Evolutionary conservation across 768 basidiomycete species (phyloP).

Genomic region (Panus rudis): DNA sequence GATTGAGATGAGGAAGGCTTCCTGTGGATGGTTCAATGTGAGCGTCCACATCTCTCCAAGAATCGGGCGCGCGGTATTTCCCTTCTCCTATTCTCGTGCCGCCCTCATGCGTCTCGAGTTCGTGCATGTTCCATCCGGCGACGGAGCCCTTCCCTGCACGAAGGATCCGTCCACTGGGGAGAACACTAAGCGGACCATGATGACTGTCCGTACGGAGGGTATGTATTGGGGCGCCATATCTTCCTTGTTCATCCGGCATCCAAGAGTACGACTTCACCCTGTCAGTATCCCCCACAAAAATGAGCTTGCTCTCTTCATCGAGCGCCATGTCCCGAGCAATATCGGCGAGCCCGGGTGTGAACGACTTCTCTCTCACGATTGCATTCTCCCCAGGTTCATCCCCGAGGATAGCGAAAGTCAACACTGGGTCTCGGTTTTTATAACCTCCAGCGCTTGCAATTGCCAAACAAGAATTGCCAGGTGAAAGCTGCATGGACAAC

Average conservation of each 20-base stretch:
- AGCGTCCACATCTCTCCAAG: conserved; percentile 1
- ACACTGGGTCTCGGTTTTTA: conserved; percentile 27
- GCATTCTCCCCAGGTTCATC: conserved; percentile 5
- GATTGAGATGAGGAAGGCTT: neutral
- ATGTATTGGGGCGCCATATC: conserved; percentile 15
- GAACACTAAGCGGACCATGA: conserved; percentile 26
- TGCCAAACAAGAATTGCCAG: conserved; percentile 20
- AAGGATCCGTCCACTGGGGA: conserved; percentile 21
- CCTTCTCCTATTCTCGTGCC: conserved; percentile 4
- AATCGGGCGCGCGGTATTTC: conserved; percentile 3
- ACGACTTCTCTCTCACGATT: conserved; percentile 1
- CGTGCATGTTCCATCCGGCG: conserved; percentile 32
- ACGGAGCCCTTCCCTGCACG: conserved; percentile 29
- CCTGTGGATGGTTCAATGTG: conserved; percentile 6
- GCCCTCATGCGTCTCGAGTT: conserved; percentile 9
- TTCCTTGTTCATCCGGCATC: conserved; percentile 5
- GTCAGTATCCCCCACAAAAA: conserved; percentile 29
- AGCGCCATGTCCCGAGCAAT: conserved; percentile 17
- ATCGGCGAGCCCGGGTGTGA: conserved; percentile 19
- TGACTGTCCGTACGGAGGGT: conserved; percentile 21
- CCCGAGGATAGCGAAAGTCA: conserved; percentile 21
- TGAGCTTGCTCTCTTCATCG: conserved; percentile 29
- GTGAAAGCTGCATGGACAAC: conserved; percentile 6
- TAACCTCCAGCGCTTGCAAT: conserved; percentile 23
- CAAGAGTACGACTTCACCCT: conserved; percentile 34